phyloP scores from a whole-genome alignment of 2,329 filamentous ascomycete species.

The Cercospora sesami region DNA sequence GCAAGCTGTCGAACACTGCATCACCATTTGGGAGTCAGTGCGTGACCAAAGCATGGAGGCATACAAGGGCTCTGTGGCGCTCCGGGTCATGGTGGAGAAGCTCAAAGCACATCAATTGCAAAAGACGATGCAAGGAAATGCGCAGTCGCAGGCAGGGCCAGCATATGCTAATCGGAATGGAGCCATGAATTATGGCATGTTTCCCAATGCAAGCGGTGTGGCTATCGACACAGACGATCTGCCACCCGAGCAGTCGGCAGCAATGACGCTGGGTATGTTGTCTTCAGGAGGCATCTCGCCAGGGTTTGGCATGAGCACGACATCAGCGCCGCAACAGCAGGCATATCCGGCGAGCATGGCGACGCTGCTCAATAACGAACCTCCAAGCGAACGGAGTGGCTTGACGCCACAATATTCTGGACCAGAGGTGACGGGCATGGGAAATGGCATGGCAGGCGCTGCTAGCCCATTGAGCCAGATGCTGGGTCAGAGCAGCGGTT shows the following conservation, averaged over 20 bases:
- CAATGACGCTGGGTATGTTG: slow-evolving; percentile 69
- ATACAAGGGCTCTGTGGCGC: slow-evolving; percentile 76
- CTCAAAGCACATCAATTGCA: slow-evolving; percentile 55
- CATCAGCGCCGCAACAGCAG: slow-evolving; percentile 19
- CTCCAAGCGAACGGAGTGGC: slow-evolving; percentile 35
- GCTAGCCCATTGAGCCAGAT: slow-evolving; percentile 40
- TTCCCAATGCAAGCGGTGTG: slow-evolving; percentile 35
- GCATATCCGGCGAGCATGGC: slow-evolving; percentile 39
- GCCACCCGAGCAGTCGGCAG: slow-evolving; percentile 62
- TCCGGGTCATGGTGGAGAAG: slow-evolving; percentile 83
- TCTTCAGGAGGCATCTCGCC: slow-evolving; percentile 62
- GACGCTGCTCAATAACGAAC: slow-evolving; percentile 40
- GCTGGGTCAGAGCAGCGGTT: slow-evolving; percentile 40
- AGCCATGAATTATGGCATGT: slow-evolving; percentile 34
- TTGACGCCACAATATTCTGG: slow-evolving; percentile 41
- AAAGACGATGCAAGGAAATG: slow-evolving; percentile 9
- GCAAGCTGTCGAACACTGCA: slow-evolving; percentile 67
- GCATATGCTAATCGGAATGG: slow-evolving; percentile 8
- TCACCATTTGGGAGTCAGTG: slow-evolving; percentile 76
- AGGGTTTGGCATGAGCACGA: slow-evolving; percentile 27
- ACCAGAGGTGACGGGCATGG: slow-evolving; percentile 35
- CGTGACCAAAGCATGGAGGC: slow-evolving; percentile 82
- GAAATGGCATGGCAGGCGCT: slow-evolving; percentile 35
- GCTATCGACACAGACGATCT: slow-evolving; percentile 56
- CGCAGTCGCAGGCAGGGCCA: slow-evolving; percentile 22